These are phyloP conservation scores for Medicago truncatula DNA, from an alignment of 306 rosid genomes.

Conservation along the genomic window DNA sequence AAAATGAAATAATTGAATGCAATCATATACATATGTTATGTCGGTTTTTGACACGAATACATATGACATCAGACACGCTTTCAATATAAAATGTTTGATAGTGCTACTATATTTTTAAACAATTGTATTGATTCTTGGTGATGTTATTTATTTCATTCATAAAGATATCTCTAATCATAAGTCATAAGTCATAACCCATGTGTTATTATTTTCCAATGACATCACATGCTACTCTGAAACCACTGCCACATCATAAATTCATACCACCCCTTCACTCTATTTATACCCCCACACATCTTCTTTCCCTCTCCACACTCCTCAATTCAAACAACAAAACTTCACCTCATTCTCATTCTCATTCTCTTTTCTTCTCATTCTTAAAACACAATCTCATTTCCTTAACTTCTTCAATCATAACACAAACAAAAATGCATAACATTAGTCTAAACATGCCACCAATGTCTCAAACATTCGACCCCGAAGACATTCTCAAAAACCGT, in stretches of 20 bases:
- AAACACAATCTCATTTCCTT: not conserved
- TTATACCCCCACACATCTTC: conserved; percentile 53
- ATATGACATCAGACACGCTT: not conserved
- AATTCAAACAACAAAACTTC: conserved; percentile 50
- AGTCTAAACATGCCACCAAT: conserved; percentile 54
- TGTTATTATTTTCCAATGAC: conserved; percentile 49
- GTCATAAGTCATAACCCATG: conserved; percentile 11
- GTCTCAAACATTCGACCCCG: conserved; percentile 49
- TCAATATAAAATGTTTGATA: too few species aligned
- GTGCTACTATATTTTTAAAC: not conserved
- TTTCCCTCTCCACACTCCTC: conserved; percentile 59
- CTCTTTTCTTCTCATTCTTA: conserved; percentile 3
- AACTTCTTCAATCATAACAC: not conserved
- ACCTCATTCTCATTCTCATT: conserved; percentile 3
- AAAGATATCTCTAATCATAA: conserved; percentile 28
- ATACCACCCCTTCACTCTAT: conserved; percentile 47
- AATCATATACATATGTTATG: too few species aligned
- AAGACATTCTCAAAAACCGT: conserved; percentile 51
- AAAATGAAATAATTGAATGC: too few species aligned
- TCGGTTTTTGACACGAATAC: too few species aligned
- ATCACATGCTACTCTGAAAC: conserved; percentile 58
- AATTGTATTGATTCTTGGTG: not conserved
- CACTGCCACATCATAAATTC: not conserved
- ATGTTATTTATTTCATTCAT: conserved; percentile 4
- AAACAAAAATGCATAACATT: conserved; percentile 46